Evolutionary conservation across 352 stramenopile species (phyloP), one percentile per base, ranked within the genome.

Genomic region (Pythium volutum): DNA sequence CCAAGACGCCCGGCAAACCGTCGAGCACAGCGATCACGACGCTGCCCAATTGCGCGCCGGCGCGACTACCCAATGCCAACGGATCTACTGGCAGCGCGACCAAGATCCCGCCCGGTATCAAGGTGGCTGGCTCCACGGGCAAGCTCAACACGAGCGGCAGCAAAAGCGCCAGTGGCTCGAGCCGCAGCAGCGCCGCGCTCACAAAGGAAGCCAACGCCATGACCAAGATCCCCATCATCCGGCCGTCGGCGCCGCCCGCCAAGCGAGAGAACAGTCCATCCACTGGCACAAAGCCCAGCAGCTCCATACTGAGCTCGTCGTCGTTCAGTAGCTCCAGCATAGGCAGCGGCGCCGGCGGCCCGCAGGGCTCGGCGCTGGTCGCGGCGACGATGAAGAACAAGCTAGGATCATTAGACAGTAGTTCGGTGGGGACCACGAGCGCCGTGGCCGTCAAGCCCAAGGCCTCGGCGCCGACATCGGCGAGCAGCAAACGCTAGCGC

Each of bases 161-260:
- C 45, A 90, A 86, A 27, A 71, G 53, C 22, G 56, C 64, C 1
- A 64, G 49, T 3, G 74, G 71, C 9, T 71, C 75, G 12, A 73
- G 67, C 11, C 66, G 80, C 27, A 75, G 54, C 22, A 74, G 62
- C 20, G 69, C 75, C 4, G 71, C 73, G 8, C 38, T 79, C 7
- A 63, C 71, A 1, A 88, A 88, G n/a, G 79, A 90, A 26, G 34
- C 65, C 0, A 68, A 65, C 12, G 42, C 51, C 7, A 75, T 88
- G 61, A 90, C 81, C 18, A 90, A 90, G 56, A 90, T 90, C 63
- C 81, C 81, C 15, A 90, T 87, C 62, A 90, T 88, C 27, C 70
- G 78, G 16, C 81, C 81, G 27, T 79, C 78, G 0, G 81, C 81
- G n/a, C 81, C 54, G 16, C 78, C 54, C 26, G 75, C 78, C 23